A percentile compares a stretch with the other conserved stretches of the same genome.
Conservation (phyloP, 306 rosid genomes). For the Rosa lucieae region DNA sequence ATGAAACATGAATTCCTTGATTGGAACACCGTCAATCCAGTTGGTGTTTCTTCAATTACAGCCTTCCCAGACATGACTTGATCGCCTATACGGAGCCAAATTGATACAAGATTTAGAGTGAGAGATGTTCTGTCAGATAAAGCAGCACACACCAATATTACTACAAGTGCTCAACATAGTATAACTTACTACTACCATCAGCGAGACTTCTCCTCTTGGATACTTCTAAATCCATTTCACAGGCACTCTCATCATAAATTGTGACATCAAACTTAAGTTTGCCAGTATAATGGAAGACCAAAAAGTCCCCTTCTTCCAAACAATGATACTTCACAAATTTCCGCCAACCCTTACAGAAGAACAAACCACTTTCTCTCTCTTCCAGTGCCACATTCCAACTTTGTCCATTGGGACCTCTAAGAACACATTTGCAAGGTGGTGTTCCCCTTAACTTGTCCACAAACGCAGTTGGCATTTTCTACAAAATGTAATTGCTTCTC, state of each 20-base stretch:
- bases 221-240: constrained; percentile 11
- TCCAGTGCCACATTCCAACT: constrained; percentile 7
- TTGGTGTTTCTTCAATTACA: not conserved
- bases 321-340: constrained; percentile 13
- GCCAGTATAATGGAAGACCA: constrained; percentile 10
- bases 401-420: not conserved
- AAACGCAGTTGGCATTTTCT: not conserved
- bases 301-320: constrained; percentile 20
- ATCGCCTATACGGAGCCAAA: not conserved
- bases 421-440: not conserved
- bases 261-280: not conserved
- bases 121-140: not conserved
- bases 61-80: not conserved
- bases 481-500: not conserved
- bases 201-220: not conserved
- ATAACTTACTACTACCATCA: not conserved
- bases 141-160: not conserved
- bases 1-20: constrained; percentile 3
- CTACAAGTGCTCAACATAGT: not conserved
- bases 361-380: not conserved
- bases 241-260: constrained; percentile 7
- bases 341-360: constrained; percentile 19
- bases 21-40: not conserved
- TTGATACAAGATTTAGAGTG: not conserved
- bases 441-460: not conserved